Evolutionary conservation across 2,329 filamentous ascomycete species (phyloP).

Genomic region (Didymella lethalis): DNA sequence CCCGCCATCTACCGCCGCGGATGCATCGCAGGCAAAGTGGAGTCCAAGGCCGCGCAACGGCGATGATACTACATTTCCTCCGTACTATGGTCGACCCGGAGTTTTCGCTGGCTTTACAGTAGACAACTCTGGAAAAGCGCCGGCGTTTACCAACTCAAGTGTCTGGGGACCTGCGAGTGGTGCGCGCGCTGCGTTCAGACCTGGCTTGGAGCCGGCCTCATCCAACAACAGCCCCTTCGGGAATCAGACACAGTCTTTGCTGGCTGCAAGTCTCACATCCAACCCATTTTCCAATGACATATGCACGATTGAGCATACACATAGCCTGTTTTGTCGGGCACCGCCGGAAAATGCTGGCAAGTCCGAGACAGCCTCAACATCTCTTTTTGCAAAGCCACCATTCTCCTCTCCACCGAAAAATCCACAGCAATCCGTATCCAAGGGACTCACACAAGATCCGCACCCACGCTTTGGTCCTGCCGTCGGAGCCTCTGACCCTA

Average conservation of each 20-base stretch:
- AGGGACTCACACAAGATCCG: no score
- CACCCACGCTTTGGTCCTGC: no score
- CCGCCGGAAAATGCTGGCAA: no score
- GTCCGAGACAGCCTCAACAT: no score
- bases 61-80: neutral
- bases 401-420: neutral
- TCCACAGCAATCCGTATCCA: no score
- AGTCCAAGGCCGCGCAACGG: neutral
- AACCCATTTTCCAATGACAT: no score
- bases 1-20: neutral
- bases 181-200: neutral
- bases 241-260: no score
- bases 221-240: neutral
- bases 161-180: neutral
- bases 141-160: neutral
- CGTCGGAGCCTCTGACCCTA: no score
- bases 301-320: no score
- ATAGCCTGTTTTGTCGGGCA: no score
- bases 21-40: neutral
- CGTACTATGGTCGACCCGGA: neutral
- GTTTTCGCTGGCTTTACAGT: neutral
- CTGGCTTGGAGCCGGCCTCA: neutral
- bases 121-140: neutral
- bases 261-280: no score
- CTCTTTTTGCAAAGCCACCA: no score